Evolutionary conservation across 2,329 filamentous ascomycete genomes (phyloP).

Genomic region (Penicillium sp.): DNA sequence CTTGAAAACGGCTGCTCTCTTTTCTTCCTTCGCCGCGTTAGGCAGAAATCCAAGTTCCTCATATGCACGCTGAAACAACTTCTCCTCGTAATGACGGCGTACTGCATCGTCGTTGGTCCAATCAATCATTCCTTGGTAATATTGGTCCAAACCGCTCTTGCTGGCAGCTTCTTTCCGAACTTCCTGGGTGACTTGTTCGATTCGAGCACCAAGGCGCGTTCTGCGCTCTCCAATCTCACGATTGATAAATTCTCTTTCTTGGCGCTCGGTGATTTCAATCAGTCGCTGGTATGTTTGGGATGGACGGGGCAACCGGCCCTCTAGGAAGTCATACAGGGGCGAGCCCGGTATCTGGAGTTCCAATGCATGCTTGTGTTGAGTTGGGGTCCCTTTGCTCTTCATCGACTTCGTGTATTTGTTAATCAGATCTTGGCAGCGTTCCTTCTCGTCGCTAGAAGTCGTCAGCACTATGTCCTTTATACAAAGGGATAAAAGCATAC

Average conservation of each 20-base stretch:
- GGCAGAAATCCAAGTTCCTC: conserved; percentile 71
- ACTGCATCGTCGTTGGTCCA: conserved; percentile 87
- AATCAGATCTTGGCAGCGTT: conserved; percentile 61
- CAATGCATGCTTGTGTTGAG: conserved; percentile 74
- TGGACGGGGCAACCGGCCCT: conserved; percentile 78
- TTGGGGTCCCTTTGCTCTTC: conserved; percentile 66
- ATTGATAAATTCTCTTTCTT: conserved; percentile 87
- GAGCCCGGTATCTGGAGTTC: conserved; percentile 75
- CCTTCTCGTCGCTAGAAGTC: conserved; percentile 51
- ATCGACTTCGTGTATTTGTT: conserved; percentile 77
- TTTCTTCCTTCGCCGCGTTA: conserved; percentile 63
- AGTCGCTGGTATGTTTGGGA: conserved; percentile 77
- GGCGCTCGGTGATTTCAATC: conserved; percentile 76
- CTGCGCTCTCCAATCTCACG: conserved; percentile 83
- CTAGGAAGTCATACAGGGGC: conserved; percentile 74
- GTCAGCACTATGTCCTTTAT: conserved; percentile 11
- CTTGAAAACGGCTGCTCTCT: conserved; percentile 70
- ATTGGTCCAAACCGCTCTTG: conserved; percentile 70
- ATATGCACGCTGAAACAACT: conserved; percentile 75
- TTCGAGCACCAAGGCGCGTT: conserved; percentile 78
- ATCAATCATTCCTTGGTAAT: conserved; percentile 82
- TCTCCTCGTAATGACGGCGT: conserved; percentile 84
- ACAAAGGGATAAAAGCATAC: conserved; percentile 38
- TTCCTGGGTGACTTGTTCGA: conserved; percentile 78
- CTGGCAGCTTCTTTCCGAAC: conserved; percentile 82